These are phyloP conservation scores for Colletotrichum noveboracense DNA, from an alignment of 2,329 filamentous ascomycete species.

Conservation along the genomic window DNA sequence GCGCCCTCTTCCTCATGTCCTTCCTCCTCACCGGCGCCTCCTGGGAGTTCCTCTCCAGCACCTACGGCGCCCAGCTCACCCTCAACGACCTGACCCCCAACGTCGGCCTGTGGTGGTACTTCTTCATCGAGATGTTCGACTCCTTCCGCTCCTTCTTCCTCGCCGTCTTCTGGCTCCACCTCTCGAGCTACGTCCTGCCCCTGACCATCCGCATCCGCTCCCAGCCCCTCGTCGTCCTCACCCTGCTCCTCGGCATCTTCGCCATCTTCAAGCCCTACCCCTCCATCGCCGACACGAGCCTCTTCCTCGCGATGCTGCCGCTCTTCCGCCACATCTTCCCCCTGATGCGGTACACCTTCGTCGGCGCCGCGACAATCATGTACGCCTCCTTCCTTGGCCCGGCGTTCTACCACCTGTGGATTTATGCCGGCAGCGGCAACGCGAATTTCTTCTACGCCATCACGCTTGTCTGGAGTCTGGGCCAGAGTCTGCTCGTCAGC, in stretches of 20 bases:
- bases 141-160: slow-evolving; percentile 97
- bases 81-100: slow-evolving; percentile 94
- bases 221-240: slow-evolving; percentile 86
- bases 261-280: slow-evolving; percentile 98
- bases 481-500: slow-evolving; percentile 83
- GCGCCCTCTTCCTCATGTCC: slow-evolving; percentile 72
- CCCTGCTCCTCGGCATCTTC: slow-evolving; percentile 86
- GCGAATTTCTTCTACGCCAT: slow-evolving; percentile 99
- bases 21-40: slow-evolving; percentile 75
- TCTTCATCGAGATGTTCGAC: slow-evolving; percentile 99
- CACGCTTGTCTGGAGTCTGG: slow-evolving; percentile 96
- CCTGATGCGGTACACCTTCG: slow-evolving; percentile 89
- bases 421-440: slow-evolving; percentile 96
- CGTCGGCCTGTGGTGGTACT: slow-evolving; percentile 98
- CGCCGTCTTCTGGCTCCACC: slow-evolving; percentile 96
- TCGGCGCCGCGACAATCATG: slow-evolving; percentile 80
- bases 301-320: slow-evolving; percentile 84
- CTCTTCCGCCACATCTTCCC: slow-evolving; percentile 93
- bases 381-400: slow-evolving; percentile 91
- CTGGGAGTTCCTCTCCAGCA: slow-evolving; percentile 87
- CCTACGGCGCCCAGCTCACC: slow-evolving; percentile 91
- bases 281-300: slow-evolving; percentile 85
- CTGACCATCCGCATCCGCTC: slow-evolving; percentile 81
- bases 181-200: slow-evolving; percentile 87
- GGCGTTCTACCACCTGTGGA: slow-evolving; percentile 96